Conservation (phyloP, 371 early-diverging fungal species). For the Haplosporangium sp. region DNA sequence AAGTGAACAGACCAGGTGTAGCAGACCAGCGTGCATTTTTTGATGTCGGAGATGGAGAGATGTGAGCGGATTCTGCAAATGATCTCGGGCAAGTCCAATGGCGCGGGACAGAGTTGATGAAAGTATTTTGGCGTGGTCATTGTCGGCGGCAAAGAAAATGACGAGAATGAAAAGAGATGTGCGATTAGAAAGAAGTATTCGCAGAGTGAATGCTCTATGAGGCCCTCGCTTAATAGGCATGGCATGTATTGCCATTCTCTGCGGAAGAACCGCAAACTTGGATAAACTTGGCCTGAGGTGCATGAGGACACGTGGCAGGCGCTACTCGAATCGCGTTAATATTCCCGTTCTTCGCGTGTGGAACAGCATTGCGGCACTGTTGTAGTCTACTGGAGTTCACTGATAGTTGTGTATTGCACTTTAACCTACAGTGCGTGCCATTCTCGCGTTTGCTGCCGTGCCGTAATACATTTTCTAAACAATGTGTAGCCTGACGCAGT, state of each 20-base stretch:
- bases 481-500: no score
- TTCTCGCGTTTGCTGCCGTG: no score
- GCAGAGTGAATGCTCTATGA: no score
- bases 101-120: slow-evolving; percentile 18
- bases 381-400: no score
- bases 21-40: slow-evolving; percentile 28
- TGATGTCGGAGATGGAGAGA: slow-evolving; percentile 13
- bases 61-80: slow-evolving; percentile 13
- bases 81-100: slow-evolving; percentile 34
- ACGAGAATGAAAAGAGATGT: neutral
- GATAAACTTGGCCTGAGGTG: neutral
- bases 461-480: no score
- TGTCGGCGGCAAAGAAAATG: neutral
- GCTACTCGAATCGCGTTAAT: no score
- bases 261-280: neutral
- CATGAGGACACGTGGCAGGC: neutral
- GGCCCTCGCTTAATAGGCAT: no score
- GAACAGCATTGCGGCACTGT: no score
- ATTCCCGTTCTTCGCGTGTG: no score
- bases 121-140: slow-evolving; percentile 17
- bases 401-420: no score
- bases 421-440: no score
- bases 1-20: slow-evolving; percentile 20
- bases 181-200: neutral
- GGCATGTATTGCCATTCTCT: no score